Evolutionary conservation across 2,329 filamentous ascomycete genomes (phyloP), one percentile per base, ranked within the genome.

Genomic region (Penicillium sp.): DNA sequence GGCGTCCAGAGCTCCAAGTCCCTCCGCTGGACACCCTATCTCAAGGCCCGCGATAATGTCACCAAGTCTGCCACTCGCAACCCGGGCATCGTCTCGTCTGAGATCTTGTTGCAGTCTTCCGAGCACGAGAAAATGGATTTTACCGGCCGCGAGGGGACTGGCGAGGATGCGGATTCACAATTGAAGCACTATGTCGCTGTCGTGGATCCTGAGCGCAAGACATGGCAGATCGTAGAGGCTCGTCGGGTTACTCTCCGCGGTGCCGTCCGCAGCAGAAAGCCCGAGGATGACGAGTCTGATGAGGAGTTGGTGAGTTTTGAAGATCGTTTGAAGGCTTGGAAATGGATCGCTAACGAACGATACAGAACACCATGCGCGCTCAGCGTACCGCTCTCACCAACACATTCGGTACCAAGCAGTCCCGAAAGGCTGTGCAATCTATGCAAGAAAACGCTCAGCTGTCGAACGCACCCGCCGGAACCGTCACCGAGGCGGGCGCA

Each of bases 131-230:
- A 79, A 47, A 75, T 86, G 48, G 82, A 86, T 68, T 86, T 84
- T 60, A 75, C 76, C 18, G 84, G 80, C 21, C 74, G 73, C 33
- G 75, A 78, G 61, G 72, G 71, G 26, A 76, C 78, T 53, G 61
- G 59, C 24, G 77, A 81, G 49, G 72, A 75, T 38, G 73, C 77
- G 45, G 78, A 83, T 52, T 77, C 76, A 28, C 71, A 79, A 54
- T 67, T 82, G 51, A 80, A 81, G 59, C 82, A 86, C 70, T 87
- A 86, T 59, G 68, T 85, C 53, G 84, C 81, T 47, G 73, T 86
- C 41, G 84, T 79, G 60, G 82, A 87, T 56, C 80, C 81, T 0
- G 68, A 73, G 24, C 76, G 75, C 4, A 76, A 76, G 50, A 76
- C 76, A 41, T 74, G 85, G 56, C 75, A 83, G 57, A 67, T 87